Evolutionary conservation across 805 yeast species (phyloP).

Genomic region (Schizosaccharomyces pombe): DNA sequence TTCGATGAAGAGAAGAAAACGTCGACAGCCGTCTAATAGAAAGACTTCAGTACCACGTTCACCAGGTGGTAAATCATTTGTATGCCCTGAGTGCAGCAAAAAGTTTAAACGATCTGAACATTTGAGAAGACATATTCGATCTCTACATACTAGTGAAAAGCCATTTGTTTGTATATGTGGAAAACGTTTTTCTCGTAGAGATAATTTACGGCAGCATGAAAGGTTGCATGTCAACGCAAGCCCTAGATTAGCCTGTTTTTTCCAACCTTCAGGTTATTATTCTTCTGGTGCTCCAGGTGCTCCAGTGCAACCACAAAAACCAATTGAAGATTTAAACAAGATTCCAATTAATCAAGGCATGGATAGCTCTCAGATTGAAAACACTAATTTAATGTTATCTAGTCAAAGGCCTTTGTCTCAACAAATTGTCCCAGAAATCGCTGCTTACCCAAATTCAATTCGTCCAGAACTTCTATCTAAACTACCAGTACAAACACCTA

Average conservation of each 20-base stretch:
- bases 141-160: slow-evolving; percentile 65
- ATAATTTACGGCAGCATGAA: slow-evolving; percentile 69
- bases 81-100: slow-evolving; percentile 71
- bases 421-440: too few relatives aligned
- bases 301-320: neutral
- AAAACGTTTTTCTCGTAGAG: slow-evolving; percentile 59
- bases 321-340: too few relatives aligned
- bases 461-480: too few relatives aligned
- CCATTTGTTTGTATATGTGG: slow-evolving; percentile 71
- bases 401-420: too few relatives aligned
- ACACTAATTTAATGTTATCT: too few relatives aligned
- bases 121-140: slow-evolving; percentile 65
- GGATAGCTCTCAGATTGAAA: too few relatives aligned
- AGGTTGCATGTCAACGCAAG: slow-evolving; percentile 21
- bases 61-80: slow-evolving; percentile 14
- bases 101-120: slow-evolving; percentile 80
- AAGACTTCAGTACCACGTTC: neutral
- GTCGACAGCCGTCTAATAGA: neutral
- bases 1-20: neutral
- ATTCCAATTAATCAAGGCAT: too few relatives aligned
- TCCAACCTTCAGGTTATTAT: neutral
- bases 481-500: too few relatives aligned
- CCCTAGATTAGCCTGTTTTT: slow-evolving; percentile 39
- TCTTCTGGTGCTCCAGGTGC: neutral
- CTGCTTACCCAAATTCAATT: too few relatives aligned